Evolutionary conservation across 2,329 filamentous ascomycete genomes (phyloP), one percentile per base, ranked within the genome.

Genomic region (Paracoccidioides lutzii): DNA sequence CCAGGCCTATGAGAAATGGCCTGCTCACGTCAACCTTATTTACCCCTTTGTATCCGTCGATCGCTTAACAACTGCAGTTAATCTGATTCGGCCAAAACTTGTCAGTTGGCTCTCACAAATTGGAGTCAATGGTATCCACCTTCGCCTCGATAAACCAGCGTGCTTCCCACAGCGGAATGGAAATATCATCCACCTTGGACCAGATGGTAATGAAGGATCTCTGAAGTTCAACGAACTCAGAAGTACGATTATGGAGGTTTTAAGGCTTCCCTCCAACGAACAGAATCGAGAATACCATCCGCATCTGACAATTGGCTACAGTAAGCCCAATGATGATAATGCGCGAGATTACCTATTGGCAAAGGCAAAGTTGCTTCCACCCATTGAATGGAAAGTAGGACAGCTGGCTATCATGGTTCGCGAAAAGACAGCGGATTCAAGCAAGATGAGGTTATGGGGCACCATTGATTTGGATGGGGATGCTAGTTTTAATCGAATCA

Each of bases 21-120:
- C 83, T 3, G 80, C 82, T 10, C 83, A 86, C 61, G 65, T 86
- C 62, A 87, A 85, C 60, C 67, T 87, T 32, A 62, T 85, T 28
- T 86, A 86, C 63, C 84, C 83, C 0, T 87, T 85, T 64, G 80
- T 84, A 5, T 65, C 68, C 2, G 68, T 73, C 0, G 74, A 78
- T 2, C 60, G 61, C 7, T 71, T 87, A 2, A 61, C 69, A 1
- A 61, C 65, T 22, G 80, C 78, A 1, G 69, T 70, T 1, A 65
- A 71, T 3, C 63, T 67, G 12, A 70, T 79, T 40, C 62, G 71
- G 33, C 63, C 71, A 2, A 64, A 66, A n/a, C 52, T 76, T 9
- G 55, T 57, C 14, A 53, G 42, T 32, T 49, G 40, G 15, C 12
- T 28, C 50, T 63, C 52, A 35, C 60, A 48, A 51, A 58, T 46